Conservation (phyloP, 164 flowering plant genomes). For the Saururus chinensis region DNA sequence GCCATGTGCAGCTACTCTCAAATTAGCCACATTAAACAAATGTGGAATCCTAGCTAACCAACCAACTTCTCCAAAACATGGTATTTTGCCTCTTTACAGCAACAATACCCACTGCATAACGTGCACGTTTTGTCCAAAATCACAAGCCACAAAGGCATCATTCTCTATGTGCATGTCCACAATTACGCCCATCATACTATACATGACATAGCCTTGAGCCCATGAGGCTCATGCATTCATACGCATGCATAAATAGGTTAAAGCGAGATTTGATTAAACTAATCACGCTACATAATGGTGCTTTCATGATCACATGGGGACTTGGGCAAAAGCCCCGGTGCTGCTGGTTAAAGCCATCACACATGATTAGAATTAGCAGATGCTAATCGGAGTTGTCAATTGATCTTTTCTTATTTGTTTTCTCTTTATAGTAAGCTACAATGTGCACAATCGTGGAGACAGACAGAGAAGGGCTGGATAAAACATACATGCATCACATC, state of each 20-base stretch:
- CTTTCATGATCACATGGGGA: not conserved
- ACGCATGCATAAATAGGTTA: not conserved
- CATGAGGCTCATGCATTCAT: too few relatives aligned
- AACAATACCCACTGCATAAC: too few relatives aligned
- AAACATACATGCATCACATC: conserved; percentile 6
- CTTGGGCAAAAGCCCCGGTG: not conserved
- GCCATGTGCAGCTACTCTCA: too few relatives aligned
- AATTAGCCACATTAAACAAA: too few relatives aligned
- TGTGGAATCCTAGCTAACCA: too few relatives aligned
- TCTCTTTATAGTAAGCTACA: not conserved
- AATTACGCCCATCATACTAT: too few relatives aligned
- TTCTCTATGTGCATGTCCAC: too few relatives aligned
- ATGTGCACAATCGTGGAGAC: conserved; percentile 6
- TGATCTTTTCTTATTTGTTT: conserved; percentile 1
- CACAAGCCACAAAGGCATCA: too few relatives aligned
- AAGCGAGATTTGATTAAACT: not conserved
- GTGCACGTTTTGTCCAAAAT: too few relatives aligned
- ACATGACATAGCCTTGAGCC: too few relatives aligned
- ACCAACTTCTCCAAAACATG: too few relatives aligned
- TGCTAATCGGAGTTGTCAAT: not conserved
- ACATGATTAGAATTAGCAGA: conserved; percentile 7
- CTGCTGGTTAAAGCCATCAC: not conserved
- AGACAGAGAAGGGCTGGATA: conserved; percentile 1
- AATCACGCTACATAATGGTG: not conserved
- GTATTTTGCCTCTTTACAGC: too few relatives aligned